Conservation (phyloP, 225 moss, liverwort and hornwort genomes). For the Antitrichia curtipendula region DNA sequence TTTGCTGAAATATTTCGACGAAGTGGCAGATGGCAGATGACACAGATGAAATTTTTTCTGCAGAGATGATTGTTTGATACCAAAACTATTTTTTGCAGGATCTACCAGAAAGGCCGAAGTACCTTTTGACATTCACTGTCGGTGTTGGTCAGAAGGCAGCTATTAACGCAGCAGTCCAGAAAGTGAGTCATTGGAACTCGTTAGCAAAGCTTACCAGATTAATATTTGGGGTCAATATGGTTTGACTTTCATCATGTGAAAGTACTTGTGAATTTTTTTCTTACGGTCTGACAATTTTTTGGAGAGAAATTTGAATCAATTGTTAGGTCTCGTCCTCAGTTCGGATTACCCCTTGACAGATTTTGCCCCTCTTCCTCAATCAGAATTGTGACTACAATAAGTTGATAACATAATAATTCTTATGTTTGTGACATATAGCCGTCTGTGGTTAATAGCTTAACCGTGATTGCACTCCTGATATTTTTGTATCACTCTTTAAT, state of each 20-base stretch:
- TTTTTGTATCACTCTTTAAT: background rate
- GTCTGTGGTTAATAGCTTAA: background rate
- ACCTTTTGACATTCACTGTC: constrained; percentile 37
- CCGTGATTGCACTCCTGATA: background rate
- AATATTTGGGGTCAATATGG: background rate
- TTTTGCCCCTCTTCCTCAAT: background rate
- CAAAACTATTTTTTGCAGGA: constrained; percentile 16
- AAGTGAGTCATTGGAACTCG: constrained; percentile 15
- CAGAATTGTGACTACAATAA: background rate
- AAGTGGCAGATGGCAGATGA: background rate
- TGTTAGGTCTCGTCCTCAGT: background rate
- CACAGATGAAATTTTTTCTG: background rate
- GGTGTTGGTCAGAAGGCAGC: constrained; percentile 40
- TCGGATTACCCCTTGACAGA: background rate
- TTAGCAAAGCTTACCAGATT: background rate
- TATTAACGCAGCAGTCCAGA: constrained; percentile 25
- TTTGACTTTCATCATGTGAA: background rate
- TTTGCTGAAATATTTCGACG: background rate
- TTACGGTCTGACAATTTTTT: background rate
- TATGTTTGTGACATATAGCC: background rate
- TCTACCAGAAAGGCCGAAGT: constrained; percentile 26
- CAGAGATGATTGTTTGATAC: background rate
- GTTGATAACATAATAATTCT: background rate
- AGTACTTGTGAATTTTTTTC: background rate
- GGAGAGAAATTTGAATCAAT: background rate